Evolutionary conservation across 2,329 filamentous ascomycete species (phyloP), one percentile per base, ranked within the genome.

Genomic region (Aspergillus fijiensis): DNA sequence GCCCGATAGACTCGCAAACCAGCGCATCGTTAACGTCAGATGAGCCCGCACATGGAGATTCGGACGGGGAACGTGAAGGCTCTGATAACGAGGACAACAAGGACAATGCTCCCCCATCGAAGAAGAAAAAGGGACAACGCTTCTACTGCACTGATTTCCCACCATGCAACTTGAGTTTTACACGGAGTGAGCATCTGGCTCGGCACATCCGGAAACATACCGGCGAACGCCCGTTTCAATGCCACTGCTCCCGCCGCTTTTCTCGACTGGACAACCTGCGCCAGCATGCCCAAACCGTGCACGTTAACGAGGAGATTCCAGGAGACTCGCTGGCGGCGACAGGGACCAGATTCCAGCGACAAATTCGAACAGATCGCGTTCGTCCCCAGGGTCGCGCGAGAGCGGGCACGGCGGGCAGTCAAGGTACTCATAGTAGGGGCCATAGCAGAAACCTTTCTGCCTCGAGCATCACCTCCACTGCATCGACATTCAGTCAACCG

Each of bases 161-260:
- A 27, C 93, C 93, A 4, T 99, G 95, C 77, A 93, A 89, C 70
- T 77, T 99, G 60, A 97, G 92, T 76, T 99, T 99, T 73, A 98
- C 95, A 0, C 84, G 95, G 63, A 98, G 94, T 72, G 95, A 99
- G 74, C 95, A 99, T 80, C 77, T 99, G 62, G 94, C 94, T 16
- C 86, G 95, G 55, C 95, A 99, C 72, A 98, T 99, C 68, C 87
- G 93, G 89, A 98, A 98, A 85, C 95, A 99, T 72, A 99, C 95
- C 0, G 95, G 95, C 56, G 95, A 99, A 80, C 88, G 95, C 29
- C 95, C 95, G 0, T 99, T 98, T 70, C 90, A 96, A 76, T 99
- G 95, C 68, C 95, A 98, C 76, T 99, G 95, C 76, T 91, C 89
- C 2, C 87, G 95, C 54, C 87, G 92, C 58, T 99, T 99, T 74